A percentile compares a stretch with the other conserved stretches of the same genome.
These are phyloP conservation scores for Apiospora arundinis DNA, from an alignment of 2,329 filamentous ascomycete genomes.

Conservation along the genomic window DNA sequence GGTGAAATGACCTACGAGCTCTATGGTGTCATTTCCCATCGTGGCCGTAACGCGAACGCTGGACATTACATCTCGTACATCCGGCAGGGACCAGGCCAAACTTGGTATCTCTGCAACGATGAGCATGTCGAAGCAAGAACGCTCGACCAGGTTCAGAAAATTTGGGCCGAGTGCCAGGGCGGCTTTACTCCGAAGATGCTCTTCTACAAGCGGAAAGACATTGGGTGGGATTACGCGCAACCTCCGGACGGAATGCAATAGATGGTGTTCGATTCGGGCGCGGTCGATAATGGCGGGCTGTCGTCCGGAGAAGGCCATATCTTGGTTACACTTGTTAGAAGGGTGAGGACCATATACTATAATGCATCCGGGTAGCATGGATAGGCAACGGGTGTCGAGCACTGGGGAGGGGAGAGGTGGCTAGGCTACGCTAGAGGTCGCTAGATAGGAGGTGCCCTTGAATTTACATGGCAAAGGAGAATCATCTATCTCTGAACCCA, in stretches of 20 bases:
- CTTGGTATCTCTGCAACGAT: slow-evolving; percentile 61
- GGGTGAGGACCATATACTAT: background rate
- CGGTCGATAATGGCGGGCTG: background rate
- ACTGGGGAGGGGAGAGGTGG: background rate
- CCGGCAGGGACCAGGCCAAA: slow-evolving; percentile 55
- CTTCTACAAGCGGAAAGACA: slow-evolving; percentile 34
- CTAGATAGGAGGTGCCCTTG: background rate
- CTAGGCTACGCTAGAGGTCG: background rate
- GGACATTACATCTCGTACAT: slow-evolving; percentile 84
- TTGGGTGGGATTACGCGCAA: slow-evolving; percentile 19
- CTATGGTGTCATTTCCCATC: slow-evolving; percentile 83
- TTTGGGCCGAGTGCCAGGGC: slow-evolving; percentile 21
- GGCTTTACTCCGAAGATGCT: slow-evolving; percentile 29
- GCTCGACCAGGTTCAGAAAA: slow-evolving; percentile 11
- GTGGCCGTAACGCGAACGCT: slow-evolving; percentile 68
- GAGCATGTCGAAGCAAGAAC: background rate
- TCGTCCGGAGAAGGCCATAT: background rate
- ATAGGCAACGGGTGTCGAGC: background rate
- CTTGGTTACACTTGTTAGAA: background rate
- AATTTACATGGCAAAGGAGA: background rate
- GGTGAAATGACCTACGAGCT: slow-evolving; percentile 79
- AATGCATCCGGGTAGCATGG: background rate
- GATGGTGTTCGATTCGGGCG: background rate
- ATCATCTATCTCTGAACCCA: background rate
- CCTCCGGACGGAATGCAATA: slow-evolving; percentile 16